Base-by-base conservation (phyloP, 441 rosid species). In the Eruca vesicaria region DNA sequence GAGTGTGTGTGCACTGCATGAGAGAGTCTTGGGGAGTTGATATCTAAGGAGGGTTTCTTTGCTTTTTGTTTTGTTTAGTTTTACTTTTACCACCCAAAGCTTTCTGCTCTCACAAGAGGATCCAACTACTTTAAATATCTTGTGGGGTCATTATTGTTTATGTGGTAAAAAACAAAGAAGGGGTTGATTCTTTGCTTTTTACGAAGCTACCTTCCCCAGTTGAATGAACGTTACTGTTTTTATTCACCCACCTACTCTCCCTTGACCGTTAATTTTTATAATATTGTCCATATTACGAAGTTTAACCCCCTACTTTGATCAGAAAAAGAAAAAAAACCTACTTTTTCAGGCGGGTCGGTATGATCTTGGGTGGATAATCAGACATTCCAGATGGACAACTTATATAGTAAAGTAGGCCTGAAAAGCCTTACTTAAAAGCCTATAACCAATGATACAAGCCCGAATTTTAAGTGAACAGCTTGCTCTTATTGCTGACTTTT, bases 191-290 rank as follows among this genome's bases (percentile, higher is more conserved):
- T 56, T 69, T 66, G 36, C 63, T 28, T 28, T 58, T 58, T 23
- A 64, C 68, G 80, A 71, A 77, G 76, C 68, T 45, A 77, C 80
- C 80, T 77, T 59, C 80, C 76, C 80, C 80, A 59, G 80, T 58
- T 77, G 72, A 31, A 63, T 8, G 50, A 29, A n/a, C 15, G 9
- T 77, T 65, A 65, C 72, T 53, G 58, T 57, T 45, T 16, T 70
- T 63, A 57, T 76, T 63, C 70, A 63, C 56, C 70, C 28, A 20
- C 14, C 26, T 28, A 38, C 45, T 70, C 76, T 19, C 21, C 75
- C 66, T 69, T 69, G 69, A 62, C 79, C 79, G 58, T 69, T 68
- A 23, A 19, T n/a, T 48, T 68, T 75, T 18, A 1, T 8, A 1
- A 6, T 62, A 1, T 0, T 62, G 52, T 28, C 35, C 63, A 50